Conservation (phyloP, 257 asterid genomes). For the Nicotiana tabacum region DNA sequence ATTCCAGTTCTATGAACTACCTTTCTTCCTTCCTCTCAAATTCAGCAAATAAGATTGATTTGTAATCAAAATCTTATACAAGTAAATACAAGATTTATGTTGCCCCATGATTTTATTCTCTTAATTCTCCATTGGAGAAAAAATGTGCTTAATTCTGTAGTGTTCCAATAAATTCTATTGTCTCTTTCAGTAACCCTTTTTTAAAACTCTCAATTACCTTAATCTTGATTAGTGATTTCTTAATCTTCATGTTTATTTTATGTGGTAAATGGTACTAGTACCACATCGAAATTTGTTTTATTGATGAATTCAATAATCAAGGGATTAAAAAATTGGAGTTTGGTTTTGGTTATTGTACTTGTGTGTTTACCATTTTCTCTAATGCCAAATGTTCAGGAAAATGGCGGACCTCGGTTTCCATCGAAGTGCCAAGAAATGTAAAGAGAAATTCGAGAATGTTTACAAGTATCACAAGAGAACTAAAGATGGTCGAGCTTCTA, state of each 20-base stretch:
- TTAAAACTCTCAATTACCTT: conserved; percentile 1
- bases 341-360: not conserved
- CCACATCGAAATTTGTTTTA: conserved; percentile 3
- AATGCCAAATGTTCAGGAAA: conserved; percentile 46
- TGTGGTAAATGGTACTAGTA: conserved; percentile 20
- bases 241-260: conserved; percentile 34
- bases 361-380: not conserved
- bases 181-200: not conserved
- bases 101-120: not conserved
- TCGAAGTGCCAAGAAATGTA: conserved; percentile 80
- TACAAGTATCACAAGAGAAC: conserved; percentile 90
- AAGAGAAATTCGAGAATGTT: conserved; percentile 89
- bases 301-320: conserved; percentile 17
- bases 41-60: not conserved
- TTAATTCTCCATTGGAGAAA: conserved; percentile 8
- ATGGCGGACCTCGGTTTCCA: conserved; percentile 90
- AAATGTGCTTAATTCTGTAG: conserved; percentile 20
- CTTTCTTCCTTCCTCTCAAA: not conserved
- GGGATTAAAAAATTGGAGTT: not conserved
- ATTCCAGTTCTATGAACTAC: not conserved
- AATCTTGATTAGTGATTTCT: conserved; percentile 9
- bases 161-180: conserved; percentile 14
- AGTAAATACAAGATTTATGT: not conserved
- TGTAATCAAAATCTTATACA: not conserved
- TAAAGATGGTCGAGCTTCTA: conserved; percentile 76